These are phyloP conservation scores for Eutrema yunnanense DNA, from an alignment of 345 rosid genomes.

Conservation along the genomic window DNA sequence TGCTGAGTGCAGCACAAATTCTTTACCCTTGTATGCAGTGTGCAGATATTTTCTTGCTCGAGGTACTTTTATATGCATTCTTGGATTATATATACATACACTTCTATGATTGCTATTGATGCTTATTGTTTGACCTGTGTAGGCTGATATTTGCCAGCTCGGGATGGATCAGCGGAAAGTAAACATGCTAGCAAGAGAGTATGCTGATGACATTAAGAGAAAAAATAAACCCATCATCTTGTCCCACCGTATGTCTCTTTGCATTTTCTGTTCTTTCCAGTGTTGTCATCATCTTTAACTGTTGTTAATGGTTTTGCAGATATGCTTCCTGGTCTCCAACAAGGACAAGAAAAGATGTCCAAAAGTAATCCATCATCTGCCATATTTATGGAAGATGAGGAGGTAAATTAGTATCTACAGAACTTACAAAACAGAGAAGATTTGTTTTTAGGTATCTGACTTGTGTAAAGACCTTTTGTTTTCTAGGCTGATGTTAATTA, in stretches of 20 bases:
- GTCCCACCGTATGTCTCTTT: conserved; percentile 62
- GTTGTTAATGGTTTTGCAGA: conserved; percentile 36
- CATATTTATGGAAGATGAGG: conserved; percentile 89
- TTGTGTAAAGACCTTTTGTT: neutral
- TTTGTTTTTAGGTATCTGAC: neutral
- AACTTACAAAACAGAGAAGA: neutral
- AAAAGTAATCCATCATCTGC: conserved; percentile 83
- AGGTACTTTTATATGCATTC: conserved; percentile 35
- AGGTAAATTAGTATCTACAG: conserved; percentile 30
- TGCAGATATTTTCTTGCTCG: conserved; percentile 85
- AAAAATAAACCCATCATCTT: conserved; percentile 83
- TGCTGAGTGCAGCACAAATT: conserved; percentile 73
- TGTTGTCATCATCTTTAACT: neutral
- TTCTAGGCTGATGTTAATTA: conserved; percentile 67
- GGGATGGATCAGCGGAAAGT: conserved; percentile 95
- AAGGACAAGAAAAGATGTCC: conserved; percentile 94
- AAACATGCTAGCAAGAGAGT: conserved; percentile 81
- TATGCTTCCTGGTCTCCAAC: conserved; percentile 88
- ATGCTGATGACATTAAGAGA: conserved; percentile 87
- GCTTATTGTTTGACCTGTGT: conserved; percentile 10
- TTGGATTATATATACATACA: neutral
- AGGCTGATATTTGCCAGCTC: conserved; percentile 95
- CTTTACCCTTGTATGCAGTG: conserved; percentile 97
- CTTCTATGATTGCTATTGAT: neutral
- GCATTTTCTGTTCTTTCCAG: neutral